A percentile compares a stretch with the other conserved stretches of the same genome.
These are phyloP conservation scores for Blumeria graminis DNA, from an alignment of 2,329 filamentous ascomycete species.

Conservation along the genomic window DNA sequence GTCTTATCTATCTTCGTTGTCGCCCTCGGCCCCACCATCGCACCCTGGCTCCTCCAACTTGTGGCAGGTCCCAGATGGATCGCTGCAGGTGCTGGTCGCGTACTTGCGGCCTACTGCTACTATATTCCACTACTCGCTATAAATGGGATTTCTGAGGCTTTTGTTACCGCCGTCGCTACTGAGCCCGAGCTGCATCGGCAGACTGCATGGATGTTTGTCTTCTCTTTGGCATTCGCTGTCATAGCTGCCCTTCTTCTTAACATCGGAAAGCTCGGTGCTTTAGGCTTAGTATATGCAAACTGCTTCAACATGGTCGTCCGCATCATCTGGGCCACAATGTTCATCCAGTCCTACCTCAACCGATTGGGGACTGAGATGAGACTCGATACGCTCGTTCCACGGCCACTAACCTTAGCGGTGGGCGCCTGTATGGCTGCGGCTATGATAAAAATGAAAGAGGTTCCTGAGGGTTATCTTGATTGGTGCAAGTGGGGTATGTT, in stretches of 20 bases:
- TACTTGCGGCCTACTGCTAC: slow-evolving; percentile 64
- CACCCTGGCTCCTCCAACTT: slow-evolving; percentile 47
- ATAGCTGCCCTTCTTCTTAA: slow-evolving; percentile 53
- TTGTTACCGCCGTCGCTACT: slow-evolving; percentile 68
- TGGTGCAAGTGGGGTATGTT: slow-evolving; percentile 23
- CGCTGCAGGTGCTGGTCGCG: slow-evolving; percentile 42
- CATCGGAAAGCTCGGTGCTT: slow-evolving; percentile 45
- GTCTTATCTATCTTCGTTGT: slow-evolving; percentile 47
- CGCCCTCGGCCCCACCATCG: slow-evolving; percentile 48
- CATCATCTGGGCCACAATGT: slow-evolving; percentile 55
- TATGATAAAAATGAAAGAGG: slow-evolving; percentile 15
- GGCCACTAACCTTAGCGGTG: slow-evolving; percentile 19
- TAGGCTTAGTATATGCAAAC: slow-evolving; percentile 68
- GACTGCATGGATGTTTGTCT: slow-evolving; percentile 61
- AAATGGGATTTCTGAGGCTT: slow-evolving; percentile 80
- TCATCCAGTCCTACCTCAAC: slow-evolving; percentile 42
- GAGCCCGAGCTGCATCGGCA: slow-evolving; percentile 52
- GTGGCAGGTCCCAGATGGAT: slow-evolving; percentile 61
- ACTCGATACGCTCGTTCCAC: slow-evolving; percentile 21
- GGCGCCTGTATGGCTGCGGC: slow-evolving; percentile 22
- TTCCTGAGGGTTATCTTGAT: slow-evolving; percentile 12
- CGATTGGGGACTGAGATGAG: slow-evolving; percentile 20
- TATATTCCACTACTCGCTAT: slow-evolving; percentile 82
- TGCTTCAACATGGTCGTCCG: slow-evolving; percentile 72
- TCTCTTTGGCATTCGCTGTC: slow-evolving; percentile 51